Evolutionary conservation across 2,329 filamentous ascomycete genomes (phyloP).

Genomic region (Sodiomyces alkalinus): DNA sequence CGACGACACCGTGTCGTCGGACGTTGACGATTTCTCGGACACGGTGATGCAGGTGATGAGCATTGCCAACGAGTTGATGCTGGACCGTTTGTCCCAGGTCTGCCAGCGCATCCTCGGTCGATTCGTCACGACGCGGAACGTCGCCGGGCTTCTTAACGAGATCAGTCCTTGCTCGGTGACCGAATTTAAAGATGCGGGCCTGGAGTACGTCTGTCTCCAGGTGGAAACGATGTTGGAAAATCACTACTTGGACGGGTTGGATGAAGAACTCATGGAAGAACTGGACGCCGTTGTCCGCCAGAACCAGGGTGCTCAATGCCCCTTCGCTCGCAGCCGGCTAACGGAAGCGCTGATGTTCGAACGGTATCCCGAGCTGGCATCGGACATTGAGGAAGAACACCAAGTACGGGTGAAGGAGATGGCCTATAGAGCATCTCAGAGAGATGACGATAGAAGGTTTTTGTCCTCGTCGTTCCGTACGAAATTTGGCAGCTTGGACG

Average conservation of each 20-base stretch:
- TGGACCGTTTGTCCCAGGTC: slow-evolving; percentile 76
- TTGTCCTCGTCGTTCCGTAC: slow-evolving; percentile 43
- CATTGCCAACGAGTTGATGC: slow-evolving; percentile 87
- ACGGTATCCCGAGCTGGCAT: slow-evolving; percentile 44
- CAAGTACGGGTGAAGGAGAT: slow-evolving; percentile 63
- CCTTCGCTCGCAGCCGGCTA: slow-evolving; percentile 62
- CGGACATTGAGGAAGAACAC: slow-evolving; percentile 53
- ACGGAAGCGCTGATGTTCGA: slow-evolving; percentile 53
- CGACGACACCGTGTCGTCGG: slow-evolving; percentile 53
- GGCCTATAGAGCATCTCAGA: slow-evolving; percentile 47
- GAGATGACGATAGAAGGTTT: slow-evolving; percentile 47
- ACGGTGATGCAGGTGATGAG: slow-evolving; percentile 82
- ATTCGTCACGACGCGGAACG: slow-evolving; percentile 76
- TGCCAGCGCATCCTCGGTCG: slow-evolving; percentile 74
- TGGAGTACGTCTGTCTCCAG: slow-evolving; percentile 87
- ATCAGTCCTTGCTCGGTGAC: slow-evolving; percentile 71
- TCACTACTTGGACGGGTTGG: slow-evolving; percentile 69
- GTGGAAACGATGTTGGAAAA: slow-evolving; percentile 88
- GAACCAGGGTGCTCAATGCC: slow-evolving; percentile 67
- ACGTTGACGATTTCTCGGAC: slow-evolving; percentile 74
- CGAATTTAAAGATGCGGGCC: slow-evolving; percentile 72
- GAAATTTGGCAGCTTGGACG: slow-evolving; percentile 51
- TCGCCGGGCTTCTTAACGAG: slow-evolving; percentile 71
- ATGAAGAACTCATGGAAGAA: slow-evolving; percentile 67
- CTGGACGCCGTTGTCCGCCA: slow-evolving; percentile 66